Percentiles rank a stretch among this genome's conserved stretches.
Conservation (phyloP, 2,329 filamentous ascomycete species). For the Dendrostoma leiphaemia region DNA sequence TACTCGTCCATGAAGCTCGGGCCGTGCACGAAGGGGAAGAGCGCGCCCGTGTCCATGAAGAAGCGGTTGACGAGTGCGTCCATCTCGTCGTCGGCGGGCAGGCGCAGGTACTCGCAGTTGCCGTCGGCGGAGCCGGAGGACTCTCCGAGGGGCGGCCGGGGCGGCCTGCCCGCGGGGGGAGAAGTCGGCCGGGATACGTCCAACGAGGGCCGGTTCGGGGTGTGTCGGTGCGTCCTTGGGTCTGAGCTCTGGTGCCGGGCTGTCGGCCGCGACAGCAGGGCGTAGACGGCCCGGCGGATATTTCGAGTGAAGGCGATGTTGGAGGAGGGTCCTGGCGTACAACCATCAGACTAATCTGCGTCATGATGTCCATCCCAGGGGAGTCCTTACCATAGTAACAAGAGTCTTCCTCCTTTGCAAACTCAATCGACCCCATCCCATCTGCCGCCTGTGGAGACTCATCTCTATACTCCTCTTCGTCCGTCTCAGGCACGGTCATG, state of each 20-base stretch:
- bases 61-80: constrained; percentile 16
- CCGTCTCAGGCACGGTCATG: constrained; percentile 27
- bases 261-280: constrained; percentile 9
- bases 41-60: constrained; percentile 22
- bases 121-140: neutral
- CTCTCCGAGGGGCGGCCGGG: neutral
- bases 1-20: constrained; percentile 20
- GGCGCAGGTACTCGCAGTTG: neutral
- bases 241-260: neutral
- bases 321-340: constrained; percentile 21
- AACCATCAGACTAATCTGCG: neutral
- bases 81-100: constrained; percentile 18
- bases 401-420: constrained; percentile 22
- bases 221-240: neutral
- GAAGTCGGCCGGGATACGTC: constrained; percentile 16
- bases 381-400: constrained; percentile 22
- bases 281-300: constrained; percentile 19
- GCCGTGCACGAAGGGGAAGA: constrained; percentile 24
- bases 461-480: constrained; percentile 22
- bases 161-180: neutral
- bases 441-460: constrained; percentile 19
- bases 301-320: constrained; percentile 26
- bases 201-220: constrained; percentile 10
- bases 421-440: constrained; percentile 24
- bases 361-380: neutral